Evolutionary conservation across 805 yeast species (phyloP), one percentile per base, ranked within the genome.

Genomic region (Yueomyces sinensis): DNA sequence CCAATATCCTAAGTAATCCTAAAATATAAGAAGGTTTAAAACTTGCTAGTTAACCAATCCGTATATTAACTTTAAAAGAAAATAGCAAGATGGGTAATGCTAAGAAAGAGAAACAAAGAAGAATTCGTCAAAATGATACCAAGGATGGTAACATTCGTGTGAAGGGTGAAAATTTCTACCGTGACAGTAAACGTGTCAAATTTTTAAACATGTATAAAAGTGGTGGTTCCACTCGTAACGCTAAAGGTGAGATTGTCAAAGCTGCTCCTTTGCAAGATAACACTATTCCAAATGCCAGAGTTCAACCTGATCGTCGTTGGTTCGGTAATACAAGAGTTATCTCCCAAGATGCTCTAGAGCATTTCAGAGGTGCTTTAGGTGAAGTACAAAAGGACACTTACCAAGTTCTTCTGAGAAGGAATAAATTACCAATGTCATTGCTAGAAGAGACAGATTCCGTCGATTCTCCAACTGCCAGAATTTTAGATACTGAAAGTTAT

Each of bases 281-380:
- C 4, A 87, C 84, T 42, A 68, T 82, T 20, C 97, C 97, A 13
- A 74, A 66, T 43, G 97, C 97, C 2, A 69, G 98, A 41, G 93
- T 89, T 30, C 95, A 83, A 54, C 97, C 98, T 5, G 89, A 89
- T 58, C 74, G 95, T 58, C 74, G 93, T 54, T 89, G 97, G 98
- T 91, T 91, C 54, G 95, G 95, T 32, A 91, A 86, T 61, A 84
- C 98, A 13, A 74, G 98, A 53, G 98, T 89, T 29, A 89, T 89
- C 52, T 89, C 96, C 4, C 98, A 89, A 58, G 95, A 91, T 66
- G 95, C 97, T 2, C 65, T 89, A 49, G 66, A 80, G 20, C 97
- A 91, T 62, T 89, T 89, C 64, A 71, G 98, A 56, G 91, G 82
- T 45, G 96, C 96, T 7, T 68, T 89, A 63, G 93, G 91, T 32